A percentile compares a stretch with the other conserved stretches of the same genome.
Conservation (phyloP, 2,329 filamentous ascomycete species). For the Emydomyces testavorans region DNA sequence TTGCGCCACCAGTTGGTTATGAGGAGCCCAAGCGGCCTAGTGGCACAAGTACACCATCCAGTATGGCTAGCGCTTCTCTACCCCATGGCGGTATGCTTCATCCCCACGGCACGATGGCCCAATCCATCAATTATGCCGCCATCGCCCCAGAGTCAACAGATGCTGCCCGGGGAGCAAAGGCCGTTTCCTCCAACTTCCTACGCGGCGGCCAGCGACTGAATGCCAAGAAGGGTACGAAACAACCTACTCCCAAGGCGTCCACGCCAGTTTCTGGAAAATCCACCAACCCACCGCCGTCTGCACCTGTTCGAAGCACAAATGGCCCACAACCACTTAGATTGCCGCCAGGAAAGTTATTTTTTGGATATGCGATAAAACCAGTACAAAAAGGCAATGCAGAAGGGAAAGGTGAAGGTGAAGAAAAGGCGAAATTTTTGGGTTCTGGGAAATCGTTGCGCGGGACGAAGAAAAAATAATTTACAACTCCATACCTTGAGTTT, state of each 20-base stretch:
- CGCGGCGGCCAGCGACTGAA: constrained; percentile 71
- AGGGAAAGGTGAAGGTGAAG: constrained; percentile 46
- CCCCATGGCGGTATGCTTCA: constrained; percentile 66
- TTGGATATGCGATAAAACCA: constrained; percentile 87
- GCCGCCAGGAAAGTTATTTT: constrained; percentile 84
- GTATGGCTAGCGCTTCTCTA: constrained; percentile 44
- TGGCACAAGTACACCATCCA: constrained; percentile 78
- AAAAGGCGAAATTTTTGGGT: constrained; percentile 64
- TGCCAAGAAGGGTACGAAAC: constrained; percentile 69
- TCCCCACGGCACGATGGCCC: constrained; percentile 84
- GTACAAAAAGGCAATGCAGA: constrained; percentile 67
- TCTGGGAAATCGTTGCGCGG: constrained; percentile 68
- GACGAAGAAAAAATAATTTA: constrained; percentile 47
- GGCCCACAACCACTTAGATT: constrained; percentile 78
- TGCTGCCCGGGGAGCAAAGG: constrained; percentile 50
- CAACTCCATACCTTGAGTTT: no score
- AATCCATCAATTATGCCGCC: constrained; percentile 89
- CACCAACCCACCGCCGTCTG: constrained; percentile 30
- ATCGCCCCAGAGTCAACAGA: constrained; percentile 68
- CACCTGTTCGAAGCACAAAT: constrained; percentile 48
- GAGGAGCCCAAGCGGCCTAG: constrained; percentile 69
- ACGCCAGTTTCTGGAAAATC: constrained; percentile 56
- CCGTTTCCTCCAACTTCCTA: constrained; percentile 64
- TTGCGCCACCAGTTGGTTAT: constrained; percentile 86
- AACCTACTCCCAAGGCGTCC: constrained; percentile 57